Percentiles rank a stretch among this genome's conserved stretches.
Evolutionary conservation across 2,329 filamentous ascomycete species (phyloP).

Genomic region (Ophiobolus disseminans): DNA sequence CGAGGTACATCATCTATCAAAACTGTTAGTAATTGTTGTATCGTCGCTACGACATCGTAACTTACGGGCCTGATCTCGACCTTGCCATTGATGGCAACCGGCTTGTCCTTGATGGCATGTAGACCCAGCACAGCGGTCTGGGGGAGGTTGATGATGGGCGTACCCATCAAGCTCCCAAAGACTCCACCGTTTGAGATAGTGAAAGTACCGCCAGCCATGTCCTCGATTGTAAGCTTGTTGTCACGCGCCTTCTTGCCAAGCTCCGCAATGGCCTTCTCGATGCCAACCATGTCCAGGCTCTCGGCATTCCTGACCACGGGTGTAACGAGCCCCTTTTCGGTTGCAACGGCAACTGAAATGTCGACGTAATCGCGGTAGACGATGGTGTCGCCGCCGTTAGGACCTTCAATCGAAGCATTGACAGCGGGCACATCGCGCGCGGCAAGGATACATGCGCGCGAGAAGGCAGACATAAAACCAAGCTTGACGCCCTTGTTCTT

Average conservation of each 20-base stretch:
- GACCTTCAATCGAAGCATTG: conserved; percentile 96
- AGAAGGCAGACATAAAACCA: conserved; percentile 99
- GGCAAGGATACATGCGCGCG: conserved; percentile 84
- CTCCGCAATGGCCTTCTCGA: conserved; percentile 90
- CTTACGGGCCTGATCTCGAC: conserved; percentile 83
- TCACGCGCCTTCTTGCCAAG: conserved; percentile 98
- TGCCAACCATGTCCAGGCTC: conserved; percentile 82
- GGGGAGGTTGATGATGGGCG: conserved; percentile 96
- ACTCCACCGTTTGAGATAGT: conserved; percentile 98
- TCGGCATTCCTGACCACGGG: conserved; percentile 96
- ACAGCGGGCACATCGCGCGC: conserved; percentile 95
- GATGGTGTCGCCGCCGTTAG: conserved; percentile 93
- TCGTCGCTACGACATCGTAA: conserved; percentile 5
- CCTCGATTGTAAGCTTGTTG: conserved; percentile 96
- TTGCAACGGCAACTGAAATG: conserved; percentile 95
- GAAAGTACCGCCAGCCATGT: conserved; percentile 98
- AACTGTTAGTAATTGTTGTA: conserved; percentile 14
- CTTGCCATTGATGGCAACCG: conserved; percentile 90
- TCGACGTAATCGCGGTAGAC: conserved; percentile 99
- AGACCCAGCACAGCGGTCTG: conserved; percentile 91
- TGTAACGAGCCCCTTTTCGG: conserved; percentile 95
- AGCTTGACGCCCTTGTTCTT: conserved; percentile 98
- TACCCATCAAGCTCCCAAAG: conserved; percentile 96
- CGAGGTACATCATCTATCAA: conserved; percentile 91
- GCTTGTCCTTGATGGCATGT: conserved; percentile 94